phyloP scores from a whole-genome alignment of 2,329 filamentous ascomycete genomes.

The Podosphaera fusca region DNA sequence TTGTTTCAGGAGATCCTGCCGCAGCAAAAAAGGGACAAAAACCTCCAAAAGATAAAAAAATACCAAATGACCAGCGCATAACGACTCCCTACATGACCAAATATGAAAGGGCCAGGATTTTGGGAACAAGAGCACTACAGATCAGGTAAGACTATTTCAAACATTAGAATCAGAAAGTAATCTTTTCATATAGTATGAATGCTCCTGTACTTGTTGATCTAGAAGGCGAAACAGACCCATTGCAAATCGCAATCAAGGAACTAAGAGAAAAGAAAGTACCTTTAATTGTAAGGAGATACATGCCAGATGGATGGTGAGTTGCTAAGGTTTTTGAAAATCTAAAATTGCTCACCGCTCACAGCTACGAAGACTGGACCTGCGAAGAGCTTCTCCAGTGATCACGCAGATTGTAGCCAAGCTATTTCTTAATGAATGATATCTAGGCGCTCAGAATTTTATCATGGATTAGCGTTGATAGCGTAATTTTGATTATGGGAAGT shows the following conservation, averaged over 20 bases:
- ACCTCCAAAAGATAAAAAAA: slow-evolving; percentile 58
- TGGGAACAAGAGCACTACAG: slow-evolving; percentile 82
- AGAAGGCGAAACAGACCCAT: slow-evolving; percentile 89
- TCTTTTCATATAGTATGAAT: slow-evolving; percentile 53
- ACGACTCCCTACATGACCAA: slow-evolving; percentile 99
- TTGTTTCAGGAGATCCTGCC: slow-evolving; percentile 37
- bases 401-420: too few species aligned
- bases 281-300: slow-evolving; percentile 77
- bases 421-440: too few species aligned
- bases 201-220: slow-evolving; percentile 89
- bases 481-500: too few species aligned
- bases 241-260: slow-evolving; percentile 96
- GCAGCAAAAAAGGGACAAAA: slow-evolving; percentile 32
- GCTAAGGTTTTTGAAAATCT: not conserved
- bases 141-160: slow-evolving; percentile 45
- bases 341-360: slow-evolving; percentile 4
- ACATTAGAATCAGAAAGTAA: not conserved
- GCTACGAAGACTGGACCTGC: slow-evolving; percentile 96
- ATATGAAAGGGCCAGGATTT: slow-evolving; percentile 82
- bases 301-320: slow-evolving; percentile 85
- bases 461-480: too few species aligned
- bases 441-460: too few species aligned
- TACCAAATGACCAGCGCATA: slow-evolving; percentile 63
- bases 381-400: slow-evolving; percentile 51
- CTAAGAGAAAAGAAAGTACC: slow-evolving; percentile 97